These are phyloP conservation scores for Coemansia guatemalensis DNA, from an alignment of 192 early-diverging fungal species.

Conservation along the genomic window DNA sequence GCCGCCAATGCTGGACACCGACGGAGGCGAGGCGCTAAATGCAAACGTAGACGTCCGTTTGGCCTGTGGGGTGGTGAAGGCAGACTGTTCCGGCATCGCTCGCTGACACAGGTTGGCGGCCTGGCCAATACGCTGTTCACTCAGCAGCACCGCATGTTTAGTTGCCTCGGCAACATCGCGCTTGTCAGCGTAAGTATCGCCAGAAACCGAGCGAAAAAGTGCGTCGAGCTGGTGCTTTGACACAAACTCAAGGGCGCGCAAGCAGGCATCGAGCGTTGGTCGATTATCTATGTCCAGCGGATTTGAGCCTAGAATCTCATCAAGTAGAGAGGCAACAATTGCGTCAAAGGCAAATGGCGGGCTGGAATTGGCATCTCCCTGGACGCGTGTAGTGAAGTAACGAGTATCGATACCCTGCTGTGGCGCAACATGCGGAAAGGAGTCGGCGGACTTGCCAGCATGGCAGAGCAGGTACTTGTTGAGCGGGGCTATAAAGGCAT, in stretches of 20 bases:
- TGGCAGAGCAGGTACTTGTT: conserved; percentile 15
- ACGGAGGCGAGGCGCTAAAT: conserved; percentile 21
- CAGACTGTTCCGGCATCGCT: neutral
- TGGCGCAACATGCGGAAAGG: conserved; percentile 8
- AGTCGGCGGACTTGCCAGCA: neutral
- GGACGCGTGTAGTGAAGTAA: conserved; percentile 12
- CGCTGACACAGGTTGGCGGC: conserved; percentile 20
- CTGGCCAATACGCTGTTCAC: conserved; percentile 16
- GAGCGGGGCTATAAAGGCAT: conserved; percentile 16
- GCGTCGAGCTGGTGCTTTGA: conserved; percentile 37
- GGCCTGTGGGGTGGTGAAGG: conserved; percentile 19
- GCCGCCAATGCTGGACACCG: conserved; percentile 10
- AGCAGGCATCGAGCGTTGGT: conserved; percentile 17
- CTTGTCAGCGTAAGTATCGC: conserved; percentile 20
- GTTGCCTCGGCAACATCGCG: conserved; percentile 1
- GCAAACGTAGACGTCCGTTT: conserved; percentile 34
- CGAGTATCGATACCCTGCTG: neutral
- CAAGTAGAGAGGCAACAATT: conserved; percentile 19
- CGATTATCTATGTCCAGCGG: neutral
- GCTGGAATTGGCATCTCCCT: neutral
- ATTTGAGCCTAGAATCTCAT: conserved; percentile 17
- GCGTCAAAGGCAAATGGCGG: conserved; percentile 5
- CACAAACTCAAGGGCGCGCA: conserved; percentile 36
- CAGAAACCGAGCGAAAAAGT: conserved; percentile 14
- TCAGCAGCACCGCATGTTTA: neutral